Evolutionary conservation across 2,329 filamentous ascomycete genomes (phyloP).

Genomic region (Ophidiomyces ophidiicola): DNA sequence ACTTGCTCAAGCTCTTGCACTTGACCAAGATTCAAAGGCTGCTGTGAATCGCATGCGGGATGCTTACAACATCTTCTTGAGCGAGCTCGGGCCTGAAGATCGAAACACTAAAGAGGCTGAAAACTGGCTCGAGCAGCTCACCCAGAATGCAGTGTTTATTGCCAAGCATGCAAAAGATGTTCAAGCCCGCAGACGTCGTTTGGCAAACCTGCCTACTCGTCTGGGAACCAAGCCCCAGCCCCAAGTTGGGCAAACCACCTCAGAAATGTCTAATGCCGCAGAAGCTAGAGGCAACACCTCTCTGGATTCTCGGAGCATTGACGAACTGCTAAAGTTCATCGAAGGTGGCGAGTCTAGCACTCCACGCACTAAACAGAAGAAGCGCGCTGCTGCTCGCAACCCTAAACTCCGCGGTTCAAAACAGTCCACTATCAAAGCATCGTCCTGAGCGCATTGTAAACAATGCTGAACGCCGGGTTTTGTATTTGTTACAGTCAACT

Average conservation of each 20-base stretch:
- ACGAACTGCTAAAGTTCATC: slow-evolving; percentile 88
- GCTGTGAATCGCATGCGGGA: slow-evolving; percentile 91
- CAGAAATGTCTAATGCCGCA: slow-evolving; percentile 32
- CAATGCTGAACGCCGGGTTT: background rate
- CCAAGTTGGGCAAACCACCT: slow-evolving; percentile 48
- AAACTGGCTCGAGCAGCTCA: slow-evolving; percentile 90
- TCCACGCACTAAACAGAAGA: slow-evolving; percentile 34
- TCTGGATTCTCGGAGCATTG: slow-evolving; percentile 71
- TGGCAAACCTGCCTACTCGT: slow-evolving; percentile 56
- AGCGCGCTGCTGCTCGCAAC: slow-evolving; percentile 32
- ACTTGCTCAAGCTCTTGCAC: slow-evolving; percentile 81
- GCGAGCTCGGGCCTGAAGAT: slow-evolving; percentile 74
- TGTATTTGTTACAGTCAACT: background rate
- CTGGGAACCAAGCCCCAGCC: slow-evolving; percentile 50
- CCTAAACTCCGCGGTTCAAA: slow-evolving; percentile 35
- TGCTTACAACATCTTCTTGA: slow-evolving; percentile 89
- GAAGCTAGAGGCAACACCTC: slow-evolving; percentile 27
- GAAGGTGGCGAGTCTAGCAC: slow-evolving; percentile 50
- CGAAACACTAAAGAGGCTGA: slow-evolving; percentile 98
- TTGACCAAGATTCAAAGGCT: slow-evolving; percentile 89
- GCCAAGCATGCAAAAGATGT: slow-evolving; percentile 87
- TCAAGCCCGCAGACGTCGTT: slow-evolving; percentile 59
- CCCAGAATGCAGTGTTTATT: slow-evolving; percentile 85
- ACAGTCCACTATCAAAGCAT: slow-evolving; percentile 26
- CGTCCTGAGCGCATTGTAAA: slow-evolving; percentile 11